Base-by-base conservation (phyloP, 2,329 filamentous ascomycete genomes). In the Ophiosphaerella herpotricha region DNA sequence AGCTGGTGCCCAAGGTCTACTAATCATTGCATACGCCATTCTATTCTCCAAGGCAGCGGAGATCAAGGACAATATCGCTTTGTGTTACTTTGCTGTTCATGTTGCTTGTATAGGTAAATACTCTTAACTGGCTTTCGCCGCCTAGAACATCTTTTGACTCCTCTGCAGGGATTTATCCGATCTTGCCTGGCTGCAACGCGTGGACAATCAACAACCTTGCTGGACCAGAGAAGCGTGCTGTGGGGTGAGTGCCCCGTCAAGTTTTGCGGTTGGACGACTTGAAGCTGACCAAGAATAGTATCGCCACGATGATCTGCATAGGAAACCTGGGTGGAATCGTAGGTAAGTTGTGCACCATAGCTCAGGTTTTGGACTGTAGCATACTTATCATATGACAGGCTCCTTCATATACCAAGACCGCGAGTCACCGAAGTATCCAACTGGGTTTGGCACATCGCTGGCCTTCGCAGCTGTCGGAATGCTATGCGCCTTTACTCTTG, bases 81-180 rank as follows among this genome's bases (percentile, higher is more conserved):
- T 74, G 1, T 75, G 74, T 53, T 78, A 77, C 50, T 77, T 77
- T 46, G 75, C 71, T 0, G 71, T 79, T 1, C 74, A 72, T 36
- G 58, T 80, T 1, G 73, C 76, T 0, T 76, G 65, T 18, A 58
- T 73, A 1, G 70, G 18, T 21, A 21, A 21, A 21, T 18, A 21
- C 18, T 21, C 18, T 21, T 21, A 21, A 21, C 18, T 21, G 4
- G 4, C 18, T 21, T 5, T 21, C 18, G 18, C 4, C 4, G 18
- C 4, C 18, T 5, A 21, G 3, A 21, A 21, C 18, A 21, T 21
- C 2, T 21, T 21, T 21, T 21, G 18, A 21, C 18, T 21, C 4
- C 18, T 21, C 18, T 21, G 18, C 18, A 21, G 18, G 74, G 32
- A 47, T 66, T 8, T 67, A 68, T 37, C 59, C 61, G 3, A 59